These are phyloP conservation scores for Rhodotorula diobovata DNA, from an alignment of 768 basidiomycete species.

Conservation along the genomic window DNA sequence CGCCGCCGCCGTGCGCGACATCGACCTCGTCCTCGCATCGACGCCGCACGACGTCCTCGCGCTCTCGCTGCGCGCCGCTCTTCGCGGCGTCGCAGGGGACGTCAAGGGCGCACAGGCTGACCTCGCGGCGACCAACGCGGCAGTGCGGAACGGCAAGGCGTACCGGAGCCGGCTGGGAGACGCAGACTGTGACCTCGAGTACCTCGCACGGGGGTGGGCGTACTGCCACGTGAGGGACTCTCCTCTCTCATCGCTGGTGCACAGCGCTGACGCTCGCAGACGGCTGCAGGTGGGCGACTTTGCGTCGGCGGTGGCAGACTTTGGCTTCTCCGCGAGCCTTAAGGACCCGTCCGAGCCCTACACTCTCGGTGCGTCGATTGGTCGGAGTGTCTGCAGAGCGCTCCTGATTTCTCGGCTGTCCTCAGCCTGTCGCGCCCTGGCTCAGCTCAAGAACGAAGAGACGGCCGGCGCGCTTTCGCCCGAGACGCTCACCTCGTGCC, in stretches of 20 bases:
- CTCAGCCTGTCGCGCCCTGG: slow-evolving; percentile 30
- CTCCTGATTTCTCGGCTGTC: background rate
- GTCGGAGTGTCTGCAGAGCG: accelerated
- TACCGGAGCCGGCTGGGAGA: slow-evolving; percentile 31
- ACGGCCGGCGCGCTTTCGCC: background rate
- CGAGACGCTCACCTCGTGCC: background rate
- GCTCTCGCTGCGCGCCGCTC: slow-evolving; percentile 20
- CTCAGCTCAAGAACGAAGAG: slow-evolving; percentile 22
- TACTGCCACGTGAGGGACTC: background rate
- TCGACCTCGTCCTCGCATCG: slow-evolving; percentile 6
- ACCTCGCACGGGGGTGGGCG: slow-evolving; percentile 27
- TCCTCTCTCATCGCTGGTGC: background rate
- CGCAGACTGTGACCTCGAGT: slow-evolving; percentile 32
- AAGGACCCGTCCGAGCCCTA: slow-evolving; percentile 27
- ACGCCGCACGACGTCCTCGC: slow-evolving; percentile 26
- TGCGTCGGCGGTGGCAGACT: slow-evolving; percentile 17
- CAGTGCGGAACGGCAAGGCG: slow-evolving; percentile 10
- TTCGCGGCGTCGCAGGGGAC: slow-evolving; percentile 14
- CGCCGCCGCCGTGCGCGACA: background rate
- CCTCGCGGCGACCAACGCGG: slow-evolving; percentile 24
- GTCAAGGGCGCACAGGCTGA: slow-evolving; percentile 9
- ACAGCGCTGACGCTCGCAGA: background rate
- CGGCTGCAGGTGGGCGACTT: slow-evolving; percentile 17
- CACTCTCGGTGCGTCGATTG: slow-evolving; percentile 2
- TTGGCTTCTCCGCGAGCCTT: slow-evolving; percentile 9